phyloP scores from a whole-genome alignment of 176 grass and related monocot genomes.

The Aegilops speltoides region DNA sequence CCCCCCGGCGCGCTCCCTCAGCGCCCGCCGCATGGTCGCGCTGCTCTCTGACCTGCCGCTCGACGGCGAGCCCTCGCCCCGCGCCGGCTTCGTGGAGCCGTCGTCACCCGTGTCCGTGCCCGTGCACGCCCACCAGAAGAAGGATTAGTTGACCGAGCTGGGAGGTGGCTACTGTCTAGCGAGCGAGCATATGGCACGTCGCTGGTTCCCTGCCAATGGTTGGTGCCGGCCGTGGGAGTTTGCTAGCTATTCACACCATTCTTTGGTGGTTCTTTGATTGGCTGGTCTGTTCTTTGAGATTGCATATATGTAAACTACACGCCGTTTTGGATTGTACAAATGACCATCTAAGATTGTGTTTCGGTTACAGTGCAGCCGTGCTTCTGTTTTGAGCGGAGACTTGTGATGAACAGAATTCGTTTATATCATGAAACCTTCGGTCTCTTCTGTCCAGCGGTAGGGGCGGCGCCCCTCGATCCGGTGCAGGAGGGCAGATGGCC shows the following conservation, averaged over 20 bases:
- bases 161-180: neutral
- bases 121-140: neutral
- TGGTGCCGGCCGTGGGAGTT: neutral
- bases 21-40: slow-evolving; percentile 48
- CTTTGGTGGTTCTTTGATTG: neutral
- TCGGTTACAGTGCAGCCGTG: neutral
- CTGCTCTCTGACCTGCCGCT: slow-evolving; percentile 53
- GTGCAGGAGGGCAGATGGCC: too few relatives aligned
- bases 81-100: neutral
- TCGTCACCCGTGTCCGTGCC: neutral
- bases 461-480: too few relatives aligned
- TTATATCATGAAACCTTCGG: neutral
- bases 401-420: neutral
- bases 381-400: neutral
- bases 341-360: neutral
- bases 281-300: neutral
- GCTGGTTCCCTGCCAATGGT: neutral
- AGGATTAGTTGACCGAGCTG: neutral
- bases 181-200: neutral
- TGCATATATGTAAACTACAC: neutral
- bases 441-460: too few relatives aligned
- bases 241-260: neutral
- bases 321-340: neutral
- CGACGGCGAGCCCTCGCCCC: slow-evolving; percentile 47
- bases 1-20: slow-evolving; percentile 15